Evolutionary conservation across 345 rosid species (phyloP).

Genomic region (Nephelium lappaceum): DNA sequence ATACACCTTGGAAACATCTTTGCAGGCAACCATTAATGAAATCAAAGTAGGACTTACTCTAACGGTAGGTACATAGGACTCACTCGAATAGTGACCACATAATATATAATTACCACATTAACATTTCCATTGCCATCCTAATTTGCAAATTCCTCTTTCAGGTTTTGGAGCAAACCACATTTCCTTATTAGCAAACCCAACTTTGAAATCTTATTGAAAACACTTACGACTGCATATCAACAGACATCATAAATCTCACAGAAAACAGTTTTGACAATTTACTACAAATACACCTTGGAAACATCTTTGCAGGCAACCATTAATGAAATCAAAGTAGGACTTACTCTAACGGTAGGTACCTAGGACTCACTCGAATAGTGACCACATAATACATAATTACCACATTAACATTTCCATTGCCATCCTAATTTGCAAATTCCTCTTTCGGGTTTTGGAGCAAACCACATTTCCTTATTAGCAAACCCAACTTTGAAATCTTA

Average conservation of each 20-base stretch:
- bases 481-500: background rate
- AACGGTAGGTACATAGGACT: too few species aligned
- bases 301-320: background rate
- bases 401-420: background rate
- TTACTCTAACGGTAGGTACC: too few species aligned
- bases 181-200: background rate
- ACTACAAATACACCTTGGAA: background rate
- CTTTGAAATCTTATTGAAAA: background rate
- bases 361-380: too few species aligned
- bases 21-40: background rate
- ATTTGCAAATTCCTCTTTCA: background rate
- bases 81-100: too few species aligned
- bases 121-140: background rate
- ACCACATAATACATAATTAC: too few species aligned
- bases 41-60: background rate
- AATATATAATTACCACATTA: background rate
- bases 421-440: background rate
- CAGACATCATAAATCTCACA: too few species aligned
- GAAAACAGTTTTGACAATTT: background rate
- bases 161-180: too few species aligned
- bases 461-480: background rate
- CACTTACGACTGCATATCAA: too few species aligned
- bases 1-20: background rate
- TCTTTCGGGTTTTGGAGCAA: too few species aligned
- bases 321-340: background rate